A percentile compares a stretch with the other conserved stretches of the same genome.
Conservation (phyloP, 306 rosid genomes). For the Citrullus mucosospermus region DNA sequence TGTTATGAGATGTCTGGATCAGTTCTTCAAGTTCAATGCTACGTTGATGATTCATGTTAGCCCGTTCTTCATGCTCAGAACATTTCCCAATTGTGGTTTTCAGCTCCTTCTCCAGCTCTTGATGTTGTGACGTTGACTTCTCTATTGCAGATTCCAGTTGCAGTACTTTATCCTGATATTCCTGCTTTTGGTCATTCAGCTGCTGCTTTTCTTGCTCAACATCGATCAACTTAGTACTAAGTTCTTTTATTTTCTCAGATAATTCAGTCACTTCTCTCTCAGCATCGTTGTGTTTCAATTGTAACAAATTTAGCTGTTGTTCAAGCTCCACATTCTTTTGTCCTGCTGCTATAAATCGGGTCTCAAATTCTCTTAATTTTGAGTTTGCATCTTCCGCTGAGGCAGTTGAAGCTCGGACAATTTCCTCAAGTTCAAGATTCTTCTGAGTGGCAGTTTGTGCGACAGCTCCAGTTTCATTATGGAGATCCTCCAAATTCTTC, state of each 20-base stretch:
- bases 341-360: conserved; percentile 42
- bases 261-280: conserved; percentile 52
- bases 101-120: conserved; percentile 63
- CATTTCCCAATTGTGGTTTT: conserved; percentile 40
- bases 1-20: conserved; percentile 57
- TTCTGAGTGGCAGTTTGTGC: conserved; percentile 50
- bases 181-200: conserved; percentile 38
- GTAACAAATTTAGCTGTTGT: conserved; percentile 44
- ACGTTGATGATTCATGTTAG: conserved; percentile 47
- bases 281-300: conserved; percentile 43
- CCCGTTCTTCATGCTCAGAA: conserved; percentile 70
- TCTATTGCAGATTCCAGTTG: conserved; percentile 59
- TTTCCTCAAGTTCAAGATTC: conserved; percentile 62
- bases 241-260: conserved; percentile 45
- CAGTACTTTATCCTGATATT: conserved; percentile 35
- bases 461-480: conserved; percentile 45
- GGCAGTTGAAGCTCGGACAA: conserved; percentile 38
- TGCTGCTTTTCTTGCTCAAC: conserved; percentile 47
- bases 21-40: conserved; percentile 89
- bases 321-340: conserved; percentile 73
- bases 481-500: conserved; percentile 62
- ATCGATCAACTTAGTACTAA: conserved; percentile 33
- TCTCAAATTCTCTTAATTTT: conserved; percentile 57
- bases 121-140: conserved; percentile 31
- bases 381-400: conserved; percentile 58